Evolutionary conservation across 345 rosid genomes (phyloP), one percentile per base, ranked within the genome.

Genomic region (Noccaea caerulescens): DNA sequence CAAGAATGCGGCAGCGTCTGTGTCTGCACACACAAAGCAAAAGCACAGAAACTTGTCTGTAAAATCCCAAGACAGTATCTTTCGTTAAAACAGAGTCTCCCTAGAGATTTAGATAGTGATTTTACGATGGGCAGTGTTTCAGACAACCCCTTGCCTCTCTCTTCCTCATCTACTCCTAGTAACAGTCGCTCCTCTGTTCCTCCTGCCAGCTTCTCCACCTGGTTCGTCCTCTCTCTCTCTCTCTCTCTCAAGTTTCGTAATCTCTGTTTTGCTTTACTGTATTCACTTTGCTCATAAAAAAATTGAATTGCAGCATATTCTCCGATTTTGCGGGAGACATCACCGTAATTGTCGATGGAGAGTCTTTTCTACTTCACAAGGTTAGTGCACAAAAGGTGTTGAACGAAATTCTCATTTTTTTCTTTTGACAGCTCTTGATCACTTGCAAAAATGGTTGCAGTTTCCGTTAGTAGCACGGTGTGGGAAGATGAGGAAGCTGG

Each of bases 281-380:
- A 38, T 43, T 51, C 55, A 53, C 49, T 13, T 60, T 13, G 10
- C 7, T 62, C n/a, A 13, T 69, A 53, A 13, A 18, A 33, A 36
- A 27, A 2, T 27, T 3, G 30, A 7, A n/a, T 13, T 62, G 69
- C 83, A 93, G 98, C 12, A 88, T 93, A 36, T 90, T 90, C 79
- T 87, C 98, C 3, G 98, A 88, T 58, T 93, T 93, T 51, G 96
- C 97, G 0, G 93, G 93, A 65, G 98, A 90, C 80, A 76, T 93
- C 71, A 90, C 92, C 4, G 79, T 90, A 64, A 72, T 84, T 47
- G 92, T 90, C 3, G 88, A 82, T 32, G 95, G 88, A 16, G 97
- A 90, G 44, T 81, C 97, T 33, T 93, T 93, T 75, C 85, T 93
- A 42, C 86, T 93, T 13, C 98, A 93, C 73, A 93, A 90, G 88